phyloP scores from a whole-genome alignment of 495 filamentous ascomycete genomes.

The Ascodesmis nigricans region DNA sequence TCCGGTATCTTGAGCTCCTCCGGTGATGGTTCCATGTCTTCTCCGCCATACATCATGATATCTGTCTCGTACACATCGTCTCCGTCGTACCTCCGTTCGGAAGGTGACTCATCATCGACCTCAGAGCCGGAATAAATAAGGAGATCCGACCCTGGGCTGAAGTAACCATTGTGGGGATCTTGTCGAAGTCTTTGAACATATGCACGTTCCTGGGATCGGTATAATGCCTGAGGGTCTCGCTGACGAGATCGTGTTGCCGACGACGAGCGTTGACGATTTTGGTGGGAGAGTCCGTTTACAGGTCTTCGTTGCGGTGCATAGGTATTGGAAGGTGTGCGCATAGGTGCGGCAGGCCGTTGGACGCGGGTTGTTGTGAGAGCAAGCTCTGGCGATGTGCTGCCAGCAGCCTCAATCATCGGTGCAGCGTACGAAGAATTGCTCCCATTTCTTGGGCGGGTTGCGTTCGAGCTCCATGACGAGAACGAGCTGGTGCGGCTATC shows the following conservation, averaged over 20 bases:
- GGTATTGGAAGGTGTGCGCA: constrained; percentile 45
- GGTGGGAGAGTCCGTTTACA: constrained; percentile 28
- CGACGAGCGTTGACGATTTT: constrained; percentile 26
- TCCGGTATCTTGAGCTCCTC: constrained; percentile 75
- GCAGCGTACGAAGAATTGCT: constrained; percentile 13
- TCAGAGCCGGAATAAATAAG: constrained; percentile 44
- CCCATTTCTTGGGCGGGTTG: constrained; percentile 12
- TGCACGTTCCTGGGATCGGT: constrained; percentile 58
- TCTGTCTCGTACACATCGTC: constrained; percentile 80
- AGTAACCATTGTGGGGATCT: constrained; percentile 51
- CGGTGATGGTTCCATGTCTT: constrained; percentile 64
- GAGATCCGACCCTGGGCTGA: constrained; percentile 36
- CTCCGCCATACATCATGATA: constrained; percentile 62
- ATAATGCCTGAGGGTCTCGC: constrained; percentile 57
- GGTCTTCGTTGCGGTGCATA: constrained; percentile 59
- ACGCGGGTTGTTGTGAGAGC: constrained; percentile 22
- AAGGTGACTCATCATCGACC: constrained; percentile 73
- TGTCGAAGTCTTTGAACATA: constrained; percentile 59
- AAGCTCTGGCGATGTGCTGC: constrained; percentile 19
- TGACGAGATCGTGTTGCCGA: constrained; percentile 30
- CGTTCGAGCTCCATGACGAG: constrained; percentile 6
- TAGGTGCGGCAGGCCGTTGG: constrained; percentile 39
- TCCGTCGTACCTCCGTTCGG: constrained; percentile 49
- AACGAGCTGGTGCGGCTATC: constrained; percentile 10
- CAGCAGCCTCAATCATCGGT: constrained; percentile 10